A percentile compares a stretch with the other conserved stretches of the same genome.
Evolutionary conservation across 192 early-diverging fungal species (phyloP).

Genomic region (Borealophlyctis nickersoniae): DNA sequence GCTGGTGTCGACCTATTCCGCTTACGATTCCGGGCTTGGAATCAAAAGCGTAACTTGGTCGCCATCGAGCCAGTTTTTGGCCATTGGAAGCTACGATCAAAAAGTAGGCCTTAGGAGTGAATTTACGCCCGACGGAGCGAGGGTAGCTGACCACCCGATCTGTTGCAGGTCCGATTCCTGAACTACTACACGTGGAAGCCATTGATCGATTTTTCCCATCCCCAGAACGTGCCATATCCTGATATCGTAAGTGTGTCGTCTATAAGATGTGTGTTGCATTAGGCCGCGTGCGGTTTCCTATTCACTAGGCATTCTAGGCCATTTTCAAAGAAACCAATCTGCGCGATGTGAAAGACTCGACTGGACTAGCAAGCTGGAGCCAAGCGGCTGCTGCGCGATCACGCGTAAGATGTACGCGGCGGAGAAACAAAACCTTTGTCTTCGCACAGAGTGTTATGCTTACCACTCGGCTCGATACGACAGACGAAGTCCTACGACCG

Average conservation of each 20-base stretch:
- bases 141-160: not conserved
- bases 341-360: constrained; percentile 12
- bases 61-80: constrained; percentile 71
- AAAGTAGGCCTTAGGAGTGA: constrained; percentile 48
- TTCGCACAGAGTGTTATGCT: not conserved
- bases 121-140: not conserved
- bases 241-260: constrained; percentile 37
- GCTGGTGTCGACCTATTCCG: constrained; percentile 39
- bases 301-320: constrained; percentile 7
- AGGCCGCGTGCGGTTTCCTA: not conserved
- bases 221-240: constrained; percentile 15
- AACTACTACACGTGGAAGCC: constrained; percentile 71
- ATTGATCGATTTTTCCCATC: constrained; percentile 62
- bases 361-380: constrained; percentile 25
- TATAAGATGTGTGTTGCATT: not conserved
- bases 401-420: constrained; percentile 36
- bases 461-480: not conserved
- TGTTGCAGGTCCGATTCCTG: constrained; percentile 58
- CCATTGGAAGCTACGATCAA: constrained; percentile 83
- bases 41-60: constrained; percentile 75
- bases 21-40: constrained; percentile 65
- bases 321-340: constrained; percentile 32
- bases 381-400: constrained; percentile 14
- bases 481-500: constrained; percentile 56
- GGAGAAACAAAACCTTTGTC: not conserved